Percentiles rank a stretch among this genome's conserved stretches.
Evolutionary conservation across 2,329 filamentous ascomycete species (phyloP).

Genomic region (Fusarium nurragi): DNA sequence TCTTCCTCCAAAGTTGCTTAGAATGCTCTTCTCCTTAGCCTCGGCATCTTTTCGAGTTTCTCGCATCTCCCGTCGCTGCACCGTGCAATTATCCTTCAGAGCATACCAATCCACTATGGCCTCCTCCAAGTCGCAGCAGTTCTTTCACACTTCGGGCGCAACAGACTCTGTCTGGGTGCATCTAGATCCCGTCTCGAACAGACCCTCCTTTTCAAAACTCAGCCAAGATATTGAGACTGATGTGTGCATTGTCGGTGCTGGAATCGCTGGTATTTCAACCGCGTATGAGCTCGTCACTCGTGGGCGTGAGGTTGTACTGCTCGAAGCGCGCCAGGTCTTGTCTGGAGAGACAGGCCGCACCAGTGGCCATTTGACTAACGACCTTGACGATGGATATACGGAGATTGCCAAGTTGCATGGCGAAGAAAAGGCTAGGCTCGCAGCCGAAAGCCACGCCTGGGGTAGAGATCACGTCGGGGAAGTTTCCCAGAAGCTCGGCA

Average conservation of each 20-base stretch:
- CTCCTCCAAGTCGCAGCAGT: conserved; percentile 20
- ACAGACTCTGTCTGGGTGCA: conserved; percentile 65
- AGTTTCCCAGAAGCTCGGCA: conserved; percentile 57
- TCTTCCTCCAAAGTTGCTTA: neutral
- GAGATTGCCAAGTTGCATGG: conserved; percentile 64
- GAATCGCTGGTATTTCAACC: conserved; percentile 29
- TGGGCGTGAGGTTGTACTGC: conserved; percentile 59
- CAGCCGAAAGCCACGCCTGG: conserved; percentile 65
- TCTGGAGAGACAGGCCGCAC: conserved; percentile 65
- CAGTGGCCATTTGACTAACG: conserved; percentile 63
- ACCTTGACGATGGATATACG: conserved; percentile 63
- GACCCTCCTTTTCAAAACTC: conserved; percentile 10
- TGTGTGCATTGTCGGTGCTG: conserved; percentile 29
- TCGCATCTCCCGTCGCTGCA: conserved; percentile 3
- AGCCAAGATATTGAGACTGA: conserved; percentile 16
- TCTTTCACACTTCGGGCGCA: conserved; percentile 56
- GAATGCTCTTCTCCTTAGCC: conserved; percentile 14
- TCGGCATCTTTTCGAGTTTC: conserved; percentile 8
- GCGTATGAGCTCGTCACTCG: conserved; percentile 55
- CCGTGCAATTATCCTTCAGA: conserved; percentile 2
- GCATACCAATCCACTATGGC: conserved; percentile 23
- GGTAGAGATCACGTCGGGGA: conserved; percentile 62
- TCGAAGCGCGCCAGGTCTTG: conserved; percentile 64
- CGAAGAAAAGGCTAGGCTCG: conserved; percentile 56
- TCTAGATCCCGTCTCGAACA: conserved; percentile 53